Evolutionary conservation across 768 basidiomycete genomes (phyloP), one percentile per base, ranked within the genome.

Genomic region (Melanogaster broomeanus): DNA sequence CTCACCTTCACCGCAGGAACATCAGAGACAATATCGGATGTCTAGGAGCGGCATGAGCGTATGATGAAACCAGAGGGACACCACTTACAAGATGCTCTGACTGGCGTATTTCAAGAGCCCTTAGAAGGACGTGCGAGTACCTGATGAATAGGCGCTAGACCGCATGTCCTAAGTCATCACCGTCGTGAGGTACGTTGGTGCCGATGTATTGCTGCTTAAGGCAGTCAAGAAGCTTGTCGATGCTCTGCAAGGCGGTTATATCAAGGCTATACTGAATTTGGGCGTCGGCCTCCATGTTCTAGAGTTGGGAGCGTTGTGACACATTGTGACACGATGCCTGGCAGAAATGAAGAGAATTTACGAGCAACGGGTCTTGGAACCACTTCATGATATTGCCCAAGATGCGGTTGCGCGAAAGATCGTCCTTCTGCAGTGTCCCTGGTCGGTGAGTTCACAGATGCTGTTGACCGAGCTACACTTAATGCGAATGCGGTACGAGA

Each of bases 371-470:
- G 46, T 81, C 77, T 54, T 79, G 76, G 37, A 90, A 82, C 93
- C 93, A 96, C 39, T 87, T 83, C 63, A 87, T 74, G n/a, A 95
- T 72, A 27, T 81, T 77, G 52, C 94, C 90, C 22, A 93, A 74
- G 34, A 93, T 80, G 34, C 77, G 75, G 64, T 90, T 87, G 12
- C 90, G 82, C 13, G 82, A 75, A 48, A 71, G 68, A 53, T 76
- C 82, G 59, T 90, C 88, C 65, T 85, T 89, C 15, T 84, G 84
- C 56, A 88, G 65, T 21, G 78, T 77, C 19, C 91, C 64, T 7
- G 77, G 49, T 87, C 86, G 4, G 77, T 72, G 21, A 84, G 82
- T 35, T 78, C 77, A 59, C 87, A 84, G 15, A 87, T 77, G 39
- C 77, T 79, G 52, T 90, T 88, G 56, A 83, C 83, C 28, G 94